Conservation (phyloP, 768 basidiomycete species). For the Coprinopsis strossmayeri region DNA sequence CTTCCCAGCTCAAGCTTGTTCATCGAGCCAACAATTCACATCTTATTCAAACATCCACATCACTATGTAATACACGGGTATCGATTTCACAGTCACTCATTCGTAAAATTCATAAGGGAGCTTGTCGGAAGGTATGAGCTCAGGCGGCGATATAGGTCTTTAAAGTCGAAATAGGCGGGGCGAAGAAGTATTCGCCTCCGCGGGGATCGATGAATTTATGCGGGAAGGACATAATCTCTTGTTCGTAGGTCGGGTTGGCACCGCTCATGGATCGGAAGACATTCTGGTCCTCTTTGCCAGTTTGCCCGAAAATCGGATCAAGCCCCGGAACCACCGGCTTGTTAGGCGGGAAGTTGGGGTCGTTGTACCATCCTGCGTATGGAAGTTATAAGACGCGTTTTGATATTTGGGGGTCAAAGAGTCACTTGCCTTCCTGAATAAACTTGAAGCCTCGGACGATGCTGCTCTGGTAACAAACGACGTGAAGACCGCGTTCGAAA, state of each 20-base stretch:
- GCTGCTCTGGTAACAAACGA: conserved; percentile 35
- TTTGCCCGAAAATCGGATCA: conserved; percentile 41
- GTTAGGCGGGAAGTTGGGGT: conserved; percentile 27
- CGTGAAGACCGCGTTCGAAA: conserved; percentile 40
- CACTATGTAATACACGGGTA: neutral
- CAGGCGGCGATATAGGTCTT: conserved; percentile 17
- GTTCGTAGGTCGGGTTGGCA: conserved; percentile 24
- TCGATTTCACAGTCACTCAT: neutral
- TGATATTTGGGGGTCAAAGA: neutral
- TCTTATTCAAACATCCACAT: neutral
- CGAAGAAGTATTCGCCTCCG: conserved; percentile 50
- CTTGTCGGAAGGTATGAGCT: neutral
- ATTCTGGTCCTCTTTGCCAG: neutral
- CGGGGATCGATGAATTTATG: conserved; percentile 29
- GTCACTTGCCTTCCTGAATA: conserved; percentile 30
- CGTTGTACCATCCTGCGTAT: conserved; percentile 32
- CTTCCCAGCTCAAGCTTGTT: too few relatives aligned
- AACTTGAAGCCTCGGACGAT: conserved; percentile 35
- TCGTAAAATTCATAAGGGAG: too few relatives aligned
- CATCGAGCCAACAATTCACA: too few relatives aligned
- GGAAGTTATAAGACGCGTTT: neutral
- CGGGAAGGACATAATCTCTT: conserved; percentile 17
- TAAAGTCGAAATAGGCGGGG: conserved; percentile 40
- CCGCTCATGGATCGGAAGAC: conserved; percentile 19
- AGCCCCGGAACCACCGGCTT: conserved; percentile 29